A percentile compares a stretch with the other conserved stretches of the same genome.
Conservation (phyloP, 345 rosid species). For the Ceriops zippeliana region DNA sequence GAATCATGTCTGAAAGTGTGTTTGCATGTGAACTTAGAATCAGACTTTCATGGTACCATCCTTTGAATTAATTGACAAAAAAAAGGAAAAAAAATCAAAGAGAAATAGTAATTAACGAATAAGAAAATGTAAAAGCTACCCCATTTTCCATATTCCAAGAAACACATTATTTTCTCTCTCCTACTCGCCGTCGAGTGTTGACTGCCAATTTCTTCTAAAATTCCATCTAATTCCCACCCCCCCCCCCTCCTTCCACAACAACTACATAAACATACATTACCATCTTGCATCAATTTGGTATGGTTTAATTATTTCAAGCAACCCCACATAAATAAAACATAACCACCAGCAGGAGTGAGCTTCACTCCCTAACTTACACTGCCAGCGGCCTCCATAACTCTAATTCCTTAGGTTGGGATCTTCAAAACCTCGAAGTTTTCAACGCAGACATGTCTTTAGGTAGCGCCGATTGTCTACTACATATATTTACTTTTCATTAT, state of each 20-base stretch:
- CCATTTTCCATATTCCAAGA: constrained; percentile 49
- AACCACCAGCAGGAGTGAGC: constrained; percentile 40
- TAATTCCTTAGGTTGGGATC: constrained; percentile 68
- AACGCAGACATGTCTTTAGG: constrained; percentile 74
- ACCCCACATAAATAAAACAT: neutral
- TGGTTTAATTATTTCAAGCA: neutral
- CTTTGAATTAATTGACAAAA: too few relatives aligned
- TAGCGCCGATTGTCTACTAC: constrained; percentile 7
- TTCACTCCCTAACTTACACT: constrained; percentile 36
- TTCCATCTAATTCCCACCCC: constrained; percentile 1
- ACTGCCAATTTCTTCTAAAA: constrained; percentile 33
- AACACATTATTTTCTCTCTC: constrained; percentile 14
- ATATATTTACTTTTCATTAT: constrained; percentile 15
- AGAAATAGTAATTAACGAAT: neutral
- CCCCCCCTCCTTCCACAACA: constrained; percentile 20
- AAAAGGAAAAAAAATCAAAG: neutral
- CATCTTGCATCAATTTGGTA: constrained; percentile 9
- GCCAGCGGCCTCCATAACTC: constrained; percentile 14
- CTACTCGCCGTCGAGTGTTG: constrained; percentile 57
- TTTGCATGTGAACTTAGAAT: too few relatives aligned
- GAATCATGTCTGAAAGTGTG: too few relatives aligned
- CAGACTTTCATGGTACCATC: too few relatives aligned
- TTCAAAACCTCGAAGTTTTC: constrained; percentile 72
- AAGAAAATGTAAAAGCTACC: constrained; percentile 4
- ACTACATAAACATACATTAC: constrained; percentile 30